Conservation (phyloP, 2,329 filamentous ascomycete species). For the Epichloe sibirici region DNA sequence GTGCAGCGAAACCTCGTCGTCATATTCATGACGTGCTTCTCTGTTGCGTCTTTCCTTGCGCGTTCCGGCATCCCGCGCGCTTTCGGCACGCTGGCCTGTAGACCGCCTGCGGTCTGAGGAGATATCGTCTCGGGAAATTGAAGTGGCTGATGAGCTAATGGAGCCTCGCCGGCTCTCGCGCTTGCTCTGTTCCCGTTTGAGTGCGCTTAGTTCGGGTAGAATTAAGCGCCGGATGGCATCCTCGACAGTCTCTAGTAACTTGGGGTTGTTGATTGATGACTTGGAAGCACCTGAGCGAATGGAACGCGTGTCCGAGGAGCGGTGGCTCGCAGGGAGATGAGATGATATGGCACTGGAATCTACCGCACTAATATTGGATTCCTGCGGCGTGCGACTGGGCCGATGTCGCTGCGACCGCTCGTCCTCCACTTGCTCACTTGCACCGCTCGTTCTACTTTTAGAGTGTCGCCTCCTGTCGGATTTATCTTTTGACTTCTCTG, state of each 20-base stretch:
- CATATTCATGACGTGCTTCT: slow-evolving; percentile 43
- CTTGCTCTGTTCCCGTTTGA: slow-evolving; percentile 82
- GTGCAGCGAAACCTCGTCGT: slow-evolving; percentile 35
- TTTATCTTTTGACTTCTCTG: slow-evolving; percentile 32
- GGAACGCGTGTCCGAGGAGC: slow-evolving; percentile 43
- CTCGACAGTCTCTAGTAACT: slow-evolving; percentile 80
- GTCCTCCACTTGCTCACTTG: slow-evolving; percentile 34
- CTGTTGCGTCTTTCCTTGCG: slow-evolving; percentile 35
- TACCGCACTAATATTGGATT: slow-evolving; percentile 38
- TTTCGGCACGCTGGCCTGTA: slow-evolving; percentile 39
- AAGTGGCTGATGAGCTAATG: slow-evolving; percentile 42
- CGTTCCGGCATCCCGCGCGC: slow-evolving; percentile 39
- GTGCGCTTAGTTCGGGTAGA: slow-evolving; percentile 76
- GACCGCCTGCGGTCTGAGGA: slow-evolving; percentile 52
- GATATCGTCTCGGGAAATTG: slow-evolving; percentile 40
- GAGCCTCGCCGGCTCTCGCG: slow-evolving; percentile 60
- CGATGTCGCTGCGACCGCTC: slow-evolving; percentile 36
- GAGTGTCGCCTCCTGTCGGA: slow-evolving; percentile 34
- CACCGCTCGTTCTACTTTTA: slow-evolving; percentile 38
- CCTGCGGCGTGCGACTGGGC: slow-evolving; percentile 39
- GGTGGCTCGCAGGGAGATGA: slow-evolving; percentile 39
- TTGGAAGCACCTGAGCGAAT: slow-evolving; percentile 39
- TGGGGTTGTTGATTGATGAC: slow-evolving; percentile 85
- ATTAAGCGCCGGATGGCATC: slow-evolving; percentile 85
- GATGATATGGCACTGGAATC: slow-evolving; percentile 45